phyloP scores from a whole-genome alignment of 371 early-diverging fungal genomes.

The Syncephalastrum contaminatum region DNA sequence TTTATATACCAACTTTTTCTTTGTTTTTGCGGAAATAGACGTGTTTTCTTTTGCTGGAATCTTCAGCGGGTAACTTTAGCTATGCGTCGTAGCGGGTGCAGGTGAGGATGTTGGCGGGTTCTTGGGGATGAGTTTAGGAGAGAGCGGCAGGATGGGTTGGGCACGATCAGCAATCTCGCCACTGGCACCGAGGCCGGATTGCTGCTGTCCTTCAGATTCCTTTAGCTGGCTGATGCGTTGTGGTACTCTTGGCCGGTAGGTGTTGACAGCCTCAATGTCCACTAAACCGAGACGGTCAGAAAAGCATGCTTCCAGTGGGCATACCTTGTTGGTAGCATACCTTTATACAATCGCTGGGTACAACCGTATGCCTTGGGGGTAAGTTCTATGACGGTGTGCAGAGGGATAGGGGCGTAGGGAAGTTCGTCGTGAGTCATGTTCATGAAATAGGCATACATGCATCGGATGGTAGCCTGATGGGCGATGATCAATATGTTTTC shows the following conservation, averaged over 20 bases:
- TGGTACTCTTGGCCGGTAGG: not conserved
- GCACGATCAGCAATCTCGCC: constrained; percentile 35
- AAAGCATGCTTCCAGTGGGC: not conserved
- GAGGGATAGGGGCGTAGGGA: constrained; percentile 96
- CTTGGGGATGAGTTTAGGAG: constrained; percentile 9
- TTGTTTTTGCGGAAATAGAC: not conserved
- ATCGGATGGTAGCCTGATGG: constrained; percentile 93
- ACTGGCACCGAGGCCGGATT: constrained; percentile 28
- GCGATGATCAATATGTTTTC: constrained; percentile 94
- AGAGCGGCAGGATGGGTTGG: constrained; percentile 12
- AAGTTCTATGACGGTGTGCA: constrained; percentile 96
- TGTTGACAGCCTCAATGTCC: constrained; percentile 77
- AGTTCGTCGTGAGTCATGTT: constrained; percentile 89
- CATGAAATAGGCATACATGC: constrained; percentile 94
- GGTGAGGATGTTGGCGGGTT: not conserved
- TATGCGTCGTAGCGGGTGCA: not conserved
- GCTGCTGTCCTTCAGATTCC: too few species aligned
- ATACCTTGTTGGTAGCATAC: constrained; percentile 10
- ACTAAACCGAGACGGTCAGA: constrained; percentile 28
- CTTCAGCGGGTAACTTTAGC: not conserved
- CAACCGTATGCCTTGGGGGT: constrained; percentile 97
- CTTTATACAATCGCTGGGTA: constrained; percentile 83
- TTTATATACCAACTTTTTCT: not conserved
- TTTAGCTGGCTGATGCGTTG: not conserved
- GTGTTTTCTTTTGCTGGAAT: not conserved